A percentile compares a stretch with the other conserved stretches of the same genome.
phyloP scores from a whole-genome alignment of 768 basidiomycete genomes.

The Favolaschia claudopus region DNA sequence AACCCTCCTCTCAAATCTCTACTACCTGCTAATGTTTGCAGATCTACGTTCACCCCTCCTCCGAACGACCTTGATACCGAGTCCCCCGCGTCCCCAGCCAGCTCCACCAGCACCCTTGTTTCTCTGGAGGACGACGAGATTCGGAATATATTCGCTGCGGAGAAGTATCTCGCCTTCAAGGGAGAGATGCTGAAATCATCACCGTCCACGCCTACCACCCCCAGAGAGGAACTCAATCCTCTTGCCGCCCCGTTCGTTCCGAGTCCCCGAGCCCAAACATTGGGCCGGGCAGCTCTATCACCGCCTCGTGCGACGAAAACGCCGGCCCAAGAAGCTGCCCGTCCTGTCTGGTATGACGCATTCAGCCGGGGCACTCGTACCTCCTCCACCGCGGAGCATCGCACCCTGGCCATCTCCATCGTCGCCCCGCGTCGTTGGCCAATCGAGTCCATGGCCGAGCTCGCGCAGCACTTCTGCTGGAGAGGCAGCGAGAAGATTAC shows the following conservation, averaged over 20 bases:
- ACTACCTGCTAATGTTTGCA: background rate
- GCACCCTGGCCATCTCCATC: background rate
- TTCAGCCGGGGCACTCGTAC: slow-evolving; percentile 19
- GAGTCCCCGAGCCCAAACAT: background rate
- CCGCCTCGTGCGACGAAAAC: slow-evolving; percentile 1
- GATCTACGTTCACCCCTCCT: background rate
- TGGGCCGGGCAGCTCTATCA: background rate
- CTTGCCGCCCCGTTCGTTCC: slow-evolving; percentile 23
- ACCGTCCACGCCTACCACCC: background rate
- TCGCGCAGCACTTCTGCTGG: slow-evolving; percentile 39
- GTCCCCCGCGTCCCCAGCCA: slow-evolving; percentile 18
- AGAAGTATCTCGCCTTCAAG: slow-evolving; percentile 13
- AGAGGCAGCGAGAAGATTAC: slow-evolving; percentile 20
- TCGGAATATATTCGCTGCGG: slow-evolving; percentile 9
- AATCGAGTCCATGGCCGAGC: slow-evolving; percentile 28
- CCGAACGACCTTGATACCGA: background rate
- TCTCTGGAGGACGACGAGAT: slow-evolving; percentile 24
- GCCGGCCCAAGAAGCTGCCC: background rate
- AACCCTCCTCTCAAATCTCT: slow-evolving; percentile 7
- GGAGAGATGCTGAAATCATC: background rate
- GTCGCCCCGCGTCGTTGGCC: slow-evolving; percentile 27
- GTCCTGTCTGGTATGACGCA: slow-evolving; percentile 16
- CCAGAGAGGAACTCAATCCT: slow-evolving; percentile 24
- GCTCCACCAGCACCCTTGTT: slow-evolving; percentile 26
- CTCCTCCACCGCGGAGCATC: slow-evolving; percentile 11